Conservation (phyloP, 768 basidiomycete species). For the Bullera alba region DNA sequence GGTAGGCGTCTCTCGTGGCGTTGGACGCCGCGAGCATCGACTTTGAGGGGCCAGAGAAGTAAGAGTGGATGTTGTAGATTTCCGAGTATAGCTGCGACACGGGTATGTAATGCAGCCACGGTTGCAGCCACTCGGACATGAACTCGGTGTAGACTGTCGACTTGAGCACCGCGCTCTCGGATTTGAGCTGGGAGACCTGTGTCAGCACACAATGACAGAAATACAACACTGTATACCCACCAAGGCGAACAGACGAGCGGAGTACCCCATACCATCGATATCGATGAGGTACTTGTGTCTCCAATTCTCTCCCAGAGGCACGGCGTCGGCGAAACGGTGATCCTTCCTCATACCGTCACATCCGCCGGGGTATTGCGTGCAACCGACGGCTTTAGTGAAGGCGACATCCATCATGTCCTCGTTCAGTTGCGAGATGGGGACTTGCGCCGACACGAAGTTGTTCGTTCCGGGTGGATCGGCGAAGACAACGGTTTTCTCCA, state of each 20-base stretch:
- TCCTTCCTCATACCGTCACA: slow-evolving; percentile 57
- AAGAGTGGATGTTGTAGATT: slow-evolving; percentile 87
- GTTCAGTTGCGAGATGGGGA: slow-evolving; percentile 61
- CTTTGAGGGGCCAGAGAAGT: slow-evolving; percentile 76
- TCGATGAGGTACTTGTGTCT: slow-evolving; percentile 87
- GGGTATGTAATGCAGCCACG: slow-evolving; percentile 95
- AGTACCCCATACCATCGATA: slow-evolving; percentile 92
- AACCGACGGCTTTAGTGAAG: slow-evolving; percentile 70
- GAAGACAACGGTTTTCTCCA: slow-evolving; percentile 62
- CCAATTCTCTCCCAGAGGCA: slow-evolving; percentile 81
- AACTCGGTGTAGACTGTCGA: slow-evolving; percentile 86
- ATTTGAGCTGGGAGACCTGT: slow-evolving; percentile 45
- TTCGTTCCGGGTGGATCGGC: slow-evolving; percentile 59
- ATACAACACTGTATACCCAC: slow-evolving; percentile 17
- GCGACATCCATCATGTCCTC: slow-evolving; percentile 76
- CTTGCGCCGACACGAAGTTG: slow-evolving; percentile 57
- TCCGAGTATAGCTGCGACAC: slow-evolving; percentile 78
- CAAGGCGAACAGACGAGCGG: slow-evolving; percentile 64
- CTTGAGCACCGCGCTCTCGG: slow-evolving; percentile 84
- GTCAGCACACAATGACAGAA: not conserved
- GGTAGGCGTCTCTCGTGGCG: slow-evolving; percentile 48
- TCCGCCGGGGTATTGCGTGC: slow-evolving; percentile 63
- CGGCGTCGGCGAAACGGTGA: slow-evolving; percentile 67
- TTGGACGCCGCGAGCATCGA: slow-evolving; percentile 55
- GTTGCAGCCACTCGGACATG: slow-evolving; percentile 83